phyloP scores from a whole-genome alignment of 106 monocot genomes.

The Dactylorhiza incarnata region DNA sequence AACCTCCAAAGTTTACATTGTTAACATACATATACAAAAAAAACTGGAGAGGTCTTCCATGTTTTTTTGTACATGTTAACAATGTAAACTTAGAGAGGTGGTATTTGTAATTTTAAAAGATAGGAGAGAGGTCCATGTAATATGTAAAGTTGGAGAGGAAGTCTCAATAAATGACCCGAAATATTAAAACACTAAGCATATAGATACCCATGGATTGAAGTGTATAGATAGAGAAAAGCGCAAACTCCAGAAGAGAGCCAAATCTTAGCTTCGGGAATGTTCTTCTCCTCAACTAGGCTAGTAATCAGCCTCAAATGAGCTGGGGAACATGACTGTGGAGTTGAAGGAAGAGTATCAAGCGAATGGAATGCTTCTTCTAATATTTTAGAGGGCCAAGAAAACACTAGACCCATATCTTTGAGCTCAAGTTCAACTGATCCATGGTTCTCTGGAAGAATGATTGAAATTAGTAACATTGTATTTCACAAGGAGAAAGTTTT shows the following conservation, averaged over 20 bases:
- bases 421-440: conserved; percentile 42
- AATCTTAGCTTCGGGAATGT: conserved; percentile 59
- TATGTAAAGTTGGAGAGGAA: too few relatives aligned
- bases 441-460: background rate
- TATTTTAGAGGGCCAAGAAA: conserved; percentile 46
- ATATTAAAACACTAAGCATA: too few relatives aligned
- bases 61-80: too few relatives aligned
- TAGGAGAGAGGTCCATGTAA: too few relatives aligned
- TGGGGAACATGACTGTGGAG: conserved; percentile 39
- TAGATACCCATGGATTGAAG: conserved; percentile 59
- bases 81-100: too few relatives aligned
- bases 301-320: conserved; percentile 22
- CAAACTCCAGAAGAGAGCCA: conserved; percentile 50
- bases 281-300: conserved; percentile 39
- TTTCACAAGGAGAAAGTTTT: too few relatives aligned
- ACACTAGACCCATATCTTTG: conserved; percentile 44
- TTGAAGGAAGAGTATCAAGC: conserved; percentile 1
- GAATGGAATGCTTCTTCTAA: conserved; percentile 26
- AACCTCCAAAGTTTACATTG: too few relatives aligned
- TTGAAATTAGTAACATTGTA: too few relatives aligned
- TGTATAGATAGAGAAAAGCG: conserved; percentile 74
- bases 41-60: too few relatives aligned
- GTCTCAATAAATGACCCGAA: too few relatives aligned
- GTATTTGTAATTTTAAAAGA: too few relatives aligned
- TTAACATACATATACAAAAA: too few relatives aligned